Base-by-base conservation (phyloP, 768 basidiomycete species). In the Termitomyces titanicus region DNA sequence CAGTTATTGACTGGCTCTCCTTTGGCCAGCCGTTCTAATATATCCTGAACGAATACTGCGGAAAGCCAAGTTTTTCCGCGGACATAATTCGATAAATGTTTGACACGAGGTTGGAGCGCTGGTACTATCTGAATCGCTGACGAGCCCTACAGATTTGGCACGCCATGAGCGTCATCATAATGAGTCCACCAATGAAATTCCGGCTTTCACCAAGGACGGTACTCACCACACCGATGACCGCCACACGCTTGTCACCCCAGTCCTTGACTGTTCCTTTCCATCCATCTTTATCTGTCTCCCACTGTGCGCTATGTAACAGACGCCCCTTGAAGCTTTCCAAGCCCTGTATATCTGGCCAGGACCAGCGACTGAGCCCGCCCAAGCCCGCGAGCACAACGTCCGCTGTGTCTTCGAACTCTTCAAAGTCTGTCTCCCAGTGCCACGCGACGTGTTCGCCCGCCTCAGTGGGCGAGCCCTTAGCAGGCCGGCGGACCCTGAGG, bases 331-430 rank as follows among this genome's bases (percentile, higher is more conserved):
- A 89, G 8, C 66, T 70, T 15, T 80, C 67, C 27, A 87, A 64
- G 3, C 85, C 86, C 9, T 72, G 65, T 42, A 88, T 85, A 42
- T 84, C 77, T 2, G 87, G 88, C 87, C 85, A 88, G 25, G 76
- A 72, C 84, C 84, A 87, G 7, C 81, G 67, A 47, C 80, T 83
- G 43, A 85, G 64, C 11, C 59, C 59, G 4, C 84, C 84, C 18
- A 79, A 66, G n/a, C 76, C 79, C 13, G 78, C 79, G 47, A 88
- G 74, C 34, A 88, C 71, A 0, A 86, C 70, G 55, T 88, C 84
- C 2, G 77, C 79, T 0, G 64, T 72, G 58, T 85, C 84, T 24
- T 79, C 77, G 40, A 83, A 73, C 58, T 77, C 73, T 47, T 79
- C 78, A 52, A 64, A 70, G 13, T 70, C 62, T 11, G 53, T 58